A percentile compares a stretch with the other conserved stretches of the same genome.
Evolutionary conservation across 2,329 filamentous ascomycete genomes (phyloP).

Genomic region (Colletotrichum sp.): DNA sequence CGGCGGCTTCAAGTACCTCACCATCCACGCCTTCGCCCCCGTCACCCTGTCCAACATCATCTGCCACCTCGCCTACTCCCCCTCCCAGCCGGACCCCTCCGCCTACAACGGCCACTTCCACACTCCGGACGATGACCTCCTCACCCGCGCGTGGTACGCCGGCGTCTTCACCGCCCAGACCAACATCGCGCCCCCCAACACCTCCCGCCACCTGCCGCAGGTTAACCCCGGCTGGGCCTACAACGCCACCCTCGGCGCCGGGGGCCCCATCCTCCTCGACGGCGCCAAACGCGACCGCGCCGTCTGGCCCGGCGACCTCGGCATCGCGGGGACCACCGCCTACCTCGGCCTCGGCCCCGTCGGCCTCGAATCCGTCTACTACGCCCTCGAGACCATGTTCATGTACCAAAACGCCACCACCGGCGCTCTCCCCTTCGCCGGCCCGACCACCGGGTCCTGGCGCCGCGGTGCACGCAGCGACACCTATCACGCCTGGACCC

Average conservation of each 20-base stretch:
- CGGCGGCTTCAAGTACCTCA: slow-evolving; percentile 50
- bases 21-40: slow-evolving; percentile 28
- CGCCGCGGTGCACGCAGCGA: slow-evolving; percentile 23
- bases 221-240: slow-evolving; percentile 43
- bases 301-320: slow-evolving; percentile 65
- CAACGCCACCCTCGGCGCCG: slow-evolving; percentile 35
- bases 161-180: slow-evolving; percentile 42
- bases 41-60: slow-evolving; percentile 30
- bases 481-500: slow-evolving; percentile 46
- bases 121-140: slow-evolving; percentile 42
- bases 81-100: slow-evolving; percentile 39
- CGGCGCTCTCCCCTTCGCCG: slow-evolving; percentile 26
- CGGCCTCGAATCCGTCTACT: slow-evolving; percentile 47
- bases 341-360: slow-evolving; percentile 56
- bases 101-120: slow-evolving; percentile 52
- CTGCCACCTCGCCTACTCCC: slow-evolving; percentile 34
- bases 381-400: slow-evolving; percentile 49
- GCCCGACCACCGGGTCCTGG: slow-evolving; percentile 25
- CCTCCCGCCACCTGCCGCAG: slow-evolving; percentile 37
- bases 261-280: slow-evolving; percentile 43
- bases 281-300: slow-evolving; percentile 60
- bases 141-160: slow-evolving; percentile 52
- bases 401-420: slow-evolving; percentile 33
- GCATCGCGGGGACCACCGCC: slow-evolving; percentile 54
- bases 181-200: slow-evolving; percentile 33